Evolutionary conservation across 345 rosid species (phyloP), one percentile per base, ranked within the genome.

Genomic region (Gossypium stocksii): DNA sequence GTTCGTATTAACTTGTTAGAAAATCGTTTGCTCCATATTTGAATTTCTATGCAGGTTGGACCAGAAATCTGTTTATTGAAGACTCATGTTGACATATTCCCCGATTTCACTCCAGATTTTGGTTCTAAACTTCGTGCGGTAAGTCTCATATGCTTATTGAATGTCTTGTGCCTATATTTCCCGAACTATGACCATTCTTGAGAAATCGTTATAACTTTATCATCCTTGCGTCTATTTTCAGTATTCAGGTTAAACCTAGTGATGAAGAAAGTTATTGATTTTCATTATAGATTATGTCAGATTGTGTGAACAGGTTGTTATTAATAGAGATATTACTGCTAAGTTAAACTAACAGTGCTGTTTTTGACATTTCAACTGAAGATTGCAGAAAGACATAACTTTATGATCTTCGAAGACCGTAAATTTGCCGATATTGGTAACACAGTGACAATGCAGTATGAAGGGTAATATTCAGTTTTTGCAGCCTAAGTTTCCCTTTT

Each of bases 391-490:
- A 89, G 87, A 80, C 83, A 90, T 74, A 89, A 93, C 62, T 95
- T 95, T 83, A 80, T 95, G 76, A 87, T 95, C 61, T 95, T 95
- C 78, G 98, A 93, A 78, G 99, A 95, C 81, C 92, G 99, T 17
- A 95, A 95, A 86, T 95, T 93, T 85, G 99, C 98, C 2, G 99
- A 93, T 79, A 95, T 95, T 81, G 99, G 99, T 60, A 93, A 95
- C 88, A 95, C 99, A 0, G 98, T 95, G 77, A 91, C 99, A 8
- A 91, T 95, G 98, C 98, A 95, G 82, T 91, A 89, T 77, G 99
- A 93, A 88, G 92, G 77, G 97, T 93, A 79, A 77, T 66, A 9
- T 3, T 51, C 34, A 9, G 72, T 17, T 53, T 23, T 53, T 7
- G 29, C 20, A 44, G 0, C 54, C 27, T n/a, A 49, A 52, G 0